phyloP scores from a whole-genome alignment of 1,139 yeast genomes.

The Hemisphaericaspora subhashii region DNA sequence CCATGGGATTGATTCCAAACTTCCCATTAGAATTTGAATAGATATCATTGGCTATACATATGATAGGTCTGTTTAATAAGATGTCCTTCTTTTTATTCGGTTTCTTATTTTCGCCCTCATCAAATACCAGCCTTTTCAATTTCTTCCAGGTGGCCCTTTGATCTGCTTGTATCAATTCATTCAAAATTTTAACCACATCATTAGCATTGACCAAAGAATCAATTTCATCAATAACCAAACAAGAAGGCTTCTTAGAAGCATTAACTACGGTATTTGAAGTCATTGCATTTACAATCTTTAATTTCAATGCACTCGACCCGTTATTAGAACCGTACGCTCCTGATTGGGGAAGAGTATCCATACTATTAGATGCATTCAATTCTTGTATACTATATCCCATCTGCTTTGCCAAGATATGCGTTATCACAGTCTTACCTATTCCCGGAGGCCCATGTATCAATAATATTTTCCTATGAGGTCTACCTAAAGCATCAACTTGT shows the following conservation, averaged over 20 bases:
- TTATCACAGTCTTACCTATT: constrained; percentile 89
- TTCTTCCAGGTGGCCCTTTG: constrained; percentile 40
- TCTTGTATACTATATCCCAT: constrained; percentile 82
- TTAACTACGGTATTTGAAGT: constrained; percentile 60
- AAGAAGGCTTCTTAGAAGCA: constrained; percentile 60
- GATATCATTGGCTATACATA: constrained; percentile 88
- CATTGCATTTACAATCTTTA: constrained; percentile 68
- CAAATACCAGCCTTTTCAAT: constrained; percentile 8
- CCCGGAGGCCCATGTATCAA: constrained; percentile 94
- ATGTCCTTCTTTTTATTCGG: constrained; percentile 29
- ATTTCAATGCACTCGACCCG: constrained; percentile 32
- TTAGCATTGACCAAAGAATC: constrained; percentile 79
- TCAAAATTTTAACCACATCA: constrained; percentile 72
- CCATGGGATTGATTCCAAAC: constrained; percentile 51
- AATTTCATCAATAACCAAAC: constrained; percentile 84
- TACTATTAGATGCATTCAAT: constrained; percentile 82
- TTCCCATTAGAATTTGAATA: constrained; percentile 50
- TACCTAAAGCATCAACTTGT: constrained; percentile 54
- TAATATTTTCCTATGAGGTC: constrained; percentile 72
- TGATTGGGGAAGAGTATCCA: constrained; percentile 37
- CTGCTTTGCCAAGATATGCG: constrained; percentile 80
- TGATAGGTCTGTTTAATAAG: constrained; percentile 74
- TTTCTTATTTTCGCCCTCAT: constrained; percentile 12
- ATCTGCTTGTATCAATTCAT: constrained; percentile 64
- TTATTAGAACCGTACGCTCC: constrained; percentile 17